Evolutionary conservation across 176 grass and related monocot genomes (phyloP).

Genomic region (Zoysia japonica): DNA sequence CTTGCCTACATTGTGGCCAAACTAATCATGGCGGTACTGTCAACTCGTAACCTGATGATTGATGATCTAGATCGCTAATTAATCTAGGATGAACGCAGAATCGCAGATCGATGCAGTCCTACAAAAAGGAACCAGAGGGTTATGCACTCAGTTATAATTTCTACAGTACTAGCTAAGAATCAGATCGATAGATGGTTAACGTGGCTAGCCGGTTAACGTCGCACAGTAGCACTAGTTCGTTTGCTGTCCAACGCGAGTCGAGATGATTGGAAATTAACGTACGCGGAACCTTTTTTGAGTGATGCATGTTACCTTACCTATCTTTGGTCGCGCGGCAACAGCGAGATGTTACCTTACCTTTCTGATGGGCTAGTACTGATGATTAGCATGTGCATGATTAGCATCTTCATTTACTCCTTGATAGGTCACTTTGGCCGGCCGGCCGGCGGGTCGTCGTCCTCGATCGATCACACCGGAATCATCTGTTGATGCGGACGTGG

Average conservation of each 20-base stretch:
- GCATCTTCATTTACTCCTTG: constrained; percentile 51
- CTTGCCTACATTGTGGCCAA: neutral
- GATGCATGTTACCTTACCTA: constrained; percentile 15
- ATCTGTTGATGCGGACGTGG: constrained; percentile 22
- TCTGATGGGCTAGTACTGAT: constrained; percentile 41
- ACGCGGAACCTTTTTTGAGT: neutral
- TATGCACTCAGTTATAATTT: constrained; percentile 15
- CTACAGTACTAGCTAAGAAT: too few species aligned
- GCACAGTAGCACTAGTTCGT: too few species aligned
- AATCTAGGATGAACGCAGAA: neutral
- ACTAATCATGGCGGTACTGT: constrained; percentile 24
- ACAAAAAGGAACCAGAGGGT: constrained; percentile 37
- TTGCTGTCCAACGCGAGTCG: too few species aligned
- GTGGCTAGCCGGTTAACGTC: too few species aligned
- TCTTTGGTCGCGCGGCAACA: constrained; percentile 18
- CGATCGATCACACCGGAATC: neutral
- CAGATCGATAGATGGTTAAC: too few species aligned
- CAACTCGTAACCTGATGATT: constrained; percentile 1
- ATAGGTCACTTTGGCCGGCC: constrained; percentile 31
- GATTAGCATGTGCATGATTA: constrained; percentile 48
- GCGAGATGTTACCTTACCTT: constrained; percentile 34
- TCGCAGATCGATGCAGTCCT: neutral
- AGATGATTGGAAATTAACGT: too few species aligned
- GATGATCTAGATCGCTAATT: constrained; percentile 18
- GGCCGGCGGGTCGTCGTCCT: neutral